Percentiles rank a stretch among this genome's conserved stretches.
Evolutionary conservation across 2,329 filamentous ascomycete species (phyloP).

Genomic region (Trichoderma endophyticum): DNA sequence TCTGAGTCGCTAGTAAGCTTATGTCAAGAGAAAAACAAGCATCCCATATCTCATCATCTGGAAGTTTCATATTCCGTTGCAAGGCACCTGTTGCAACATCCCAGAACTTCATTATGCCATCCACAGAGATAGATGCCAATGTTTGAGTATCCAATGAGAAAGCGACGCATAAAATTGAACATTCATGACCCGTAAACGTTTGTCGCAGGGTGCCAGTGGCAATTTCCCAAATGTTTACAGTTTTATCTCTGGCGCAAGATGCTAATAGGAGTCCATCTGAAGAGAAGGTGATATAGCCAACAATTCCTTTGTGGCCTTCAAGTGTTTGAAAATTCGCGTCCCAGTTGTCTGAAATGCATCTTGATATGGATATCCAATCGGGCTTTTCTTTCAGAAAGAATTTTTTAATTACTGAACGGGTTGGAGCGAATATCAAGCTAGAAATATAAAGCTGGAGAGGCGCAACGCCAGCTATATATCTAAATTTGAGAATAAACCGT

Average conservation of each 20-base stretch:
- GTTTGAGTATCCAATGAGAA: neutral
- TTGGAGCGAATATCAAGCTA: neutral
- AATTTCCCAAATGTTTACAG: neutral
- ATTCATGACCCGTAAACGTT: neutral
- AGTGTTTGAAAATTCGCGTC: neutral
- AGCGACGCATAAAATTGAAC: neutral
- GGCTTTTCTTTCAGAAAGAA: neutral
- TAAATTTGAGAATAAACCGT: neutral
- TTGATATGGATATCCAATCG: neutral
- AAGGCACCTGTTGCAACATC: neutral
- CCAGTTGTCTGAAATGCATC: neutral
- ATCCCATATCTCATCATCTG: fast-evolving
- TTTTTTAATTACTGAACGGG: neutral
- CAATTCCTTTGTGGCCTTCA: fast-evolving
- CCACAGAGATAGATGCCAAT: neutral
- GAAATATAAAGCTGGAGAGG: neutral
- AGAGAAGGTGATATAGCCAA: neutral
- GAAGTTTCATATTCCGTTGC: fast-evolving
- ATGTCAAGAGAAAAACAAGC: neutral
- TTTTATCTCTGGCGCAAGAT: neutral
- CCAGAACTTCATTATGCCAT: neutral
- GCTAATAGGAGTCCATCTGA: neutral
- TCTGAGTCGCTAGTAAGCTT: neutral
- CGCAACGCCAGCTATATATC: neutral
- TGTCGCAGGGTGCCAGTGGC: neutral